Evolutionary conservation across 2,329 filamentous ascomycete species (phyloP).

Genomic region (Aspergillus piperis): DNA sequence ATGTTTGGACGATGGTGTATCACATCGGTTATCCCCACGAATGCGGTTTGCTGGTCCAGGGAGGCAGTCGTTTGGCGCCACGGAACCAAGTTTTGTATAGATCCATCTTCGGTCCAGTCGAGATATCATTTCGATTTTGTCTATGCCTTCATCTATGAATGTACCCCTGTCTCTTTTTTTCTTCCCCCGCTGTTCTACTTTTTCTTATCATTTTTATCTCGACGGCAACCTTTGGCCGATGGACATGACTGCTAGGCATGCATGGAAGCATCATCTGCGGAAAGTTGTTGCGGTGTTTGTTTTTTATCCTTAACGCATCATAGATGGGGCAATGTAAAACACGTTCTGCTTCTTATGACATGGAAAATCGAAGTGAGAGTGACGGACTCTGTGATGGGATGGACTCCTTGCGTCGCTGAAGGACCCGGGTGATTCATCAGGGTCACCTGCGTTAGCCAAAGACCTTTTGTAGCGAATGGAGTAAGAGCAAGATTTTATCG

Average conservation of each 20-base stretch:
- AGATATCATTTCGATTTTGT: conserved; percentile 20
- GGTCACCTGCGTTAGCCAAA: neutral
- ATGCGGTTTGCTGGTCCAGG: conserved; percentile 37
- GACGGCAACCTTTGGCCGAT: conserved; percentile 28
- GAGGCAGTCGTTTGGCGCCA: conserved; percentile 40
- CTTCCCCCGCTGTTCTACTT: conserved; percentile 21
- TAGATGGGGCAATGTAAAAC: conserved; percentile 45
- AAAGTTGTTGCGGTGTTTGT: conserved; percentile 30
- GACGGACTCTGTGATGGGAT: neutral
- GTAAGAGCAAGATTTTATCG: neutral
- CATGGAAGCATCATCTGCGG: conserved; percentile 31
- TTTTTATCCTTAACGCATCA: conserved; percentile 30
- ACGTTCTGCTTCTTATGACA: conserved; percentile 19
- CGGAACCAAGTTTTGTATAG: conserved; percentile 44
- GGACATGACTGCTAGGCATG: conserved; percentile 26
- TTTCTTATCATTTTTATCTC: conserved; percentile 27
- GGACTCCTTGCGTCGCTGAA: too few relatives aligned
- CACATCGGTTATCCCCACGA: conserved; percentile 34
- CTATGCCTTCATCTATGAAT: conserved; percentile 29
- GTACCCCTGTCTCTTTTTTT: conserved; percentile 27
- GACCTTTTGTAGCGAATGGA: neutral
- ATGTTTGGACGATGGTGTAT: conserved; percentile 37
- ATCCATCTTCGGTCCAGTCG: conserved; percentile 32
- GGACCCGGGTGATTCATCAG: too few relatives aligned
- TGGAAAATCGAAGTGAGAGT: neutral